Evolutionary conservation across 495 filamentous ascomycete genomes (phyloP), one percentile per base, ranked within the genome.

Genomic region (Rusavskia elegans): DNA sequence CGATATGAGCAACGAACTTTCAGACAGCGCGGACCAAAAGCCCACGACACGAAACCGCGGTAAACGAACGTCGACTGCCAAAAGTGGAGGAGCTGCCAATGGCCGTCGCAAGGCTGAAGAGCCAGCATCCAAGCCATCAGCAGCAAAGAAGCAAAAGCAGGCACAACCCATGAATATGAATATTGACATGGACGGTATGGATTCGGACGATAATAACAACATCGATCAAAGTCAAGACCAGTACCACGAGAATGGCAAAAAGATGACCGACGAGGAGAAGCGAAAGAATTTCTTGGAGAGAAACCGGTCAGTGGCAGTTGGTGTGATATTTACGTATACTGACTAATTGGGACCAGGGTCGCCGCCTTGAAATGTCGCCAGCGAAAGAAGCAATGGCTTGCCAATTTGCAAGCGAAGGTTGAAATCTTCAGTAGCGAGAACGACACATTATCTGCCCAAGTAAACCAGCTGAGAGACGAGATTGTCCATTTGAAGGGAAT

Each of bases 241-340:
- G 57, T 53, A 49, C 36, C 44, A 59, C 44, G 45, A 64, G 45
- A 51, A 67, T 61, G 66, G 66, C 39, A 85, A 81, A 71, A 98
- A 97, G 71, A 96, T 97, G 93, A 97, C 92, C 13, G 92, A 98
- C 57, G 92, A 97, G 63, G 92, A 98, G 68, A 98, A 98, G 74
- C 71, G 92, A 38, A 95, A 92, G 71, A 98, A 98, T 61, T 98
- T 98, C 68, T 71, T 98, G 9, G 92, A 98, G 59, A 74, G 92
- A 32, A 98, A 98, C 65, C 77, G 92, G 92, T 96, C 79, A 60
- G 85, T 35, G 19, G 27, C 20, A 13, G 8, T 52, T 30, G 10
- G 19, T 7, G n/a, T 14, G 13, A 35, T 17, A 29, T 21, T 36
- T 10, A 48, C 7, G 4, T 44, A 19, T 46, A 38, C 37, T n/a